These are phyloP conservation scores for Phanerochaete sordida DNA, from an alignment of 768 basidiomycete genomes.

Conservation along the genomic window DNA sequence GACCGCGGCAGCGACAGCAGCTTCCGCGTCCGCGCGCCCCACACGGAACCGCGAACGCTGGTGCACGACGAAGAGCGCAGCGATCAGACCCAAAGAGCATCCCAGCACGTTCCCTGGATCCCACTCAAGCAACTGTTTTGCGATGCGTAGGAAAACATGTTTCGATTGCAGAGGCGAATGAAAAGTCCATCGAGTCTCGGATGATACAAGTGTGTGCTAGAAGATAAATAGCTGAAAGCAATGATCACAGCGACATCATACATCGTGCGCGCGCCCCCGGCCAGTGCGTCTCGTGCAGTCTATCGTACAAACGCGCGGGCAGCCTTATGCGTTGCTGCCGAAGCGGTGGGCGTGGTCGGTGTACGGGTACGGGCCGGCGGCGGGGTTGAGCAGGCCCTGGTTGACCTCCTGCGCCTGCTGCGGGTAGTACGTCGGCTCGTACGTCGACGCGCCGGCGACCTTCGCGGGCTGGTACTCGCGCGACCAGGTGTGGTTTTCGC, in stretches of 20 bases:
- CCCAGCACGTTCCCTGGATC: too few relatives aligned
- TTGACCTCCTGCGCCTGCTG: conserved; percentile 15
- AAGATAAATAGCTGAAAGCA: conserved; percentile 4
- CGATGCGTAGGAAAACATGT: too few relatives aligned
- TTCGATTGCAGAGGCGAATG: not conserved
- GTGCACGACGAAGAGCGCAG: too few relatives aligned
- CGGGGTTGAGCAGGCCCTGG: conserved; percentile 24
- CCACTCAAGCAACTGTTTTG: too few relatives aligned
- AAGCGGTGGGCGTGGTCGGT: conserved; percentile 21
- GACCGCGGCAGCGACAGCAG: too few relatives aligned
- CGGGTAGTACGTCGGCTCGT: conserved; percentile 17
- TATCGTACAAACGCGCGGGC: not conserved
- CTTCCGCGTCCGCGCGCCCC: too few relatives aligned
- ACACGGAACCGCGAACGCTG: too few relatives aligned
- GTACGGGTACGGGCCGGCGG: conserved; percentile 23
- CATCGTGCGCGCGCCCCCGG: not conserved
- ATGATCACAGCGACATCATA: not conserved
- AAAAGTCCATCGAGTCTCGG: not conserved
- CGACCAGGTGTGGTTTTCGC: conserved; percentile 20
- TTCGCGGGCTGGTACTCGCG: conserved; percentile 23
- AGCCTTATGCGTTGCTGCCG: conserved; percentile 11
- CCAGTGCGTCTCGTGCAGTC: not conserved
- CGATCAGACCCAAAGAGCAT: too few relatives aligned
- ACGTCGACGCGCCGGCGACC: conserved; percentile 10
- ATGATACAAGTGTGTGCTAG: not conserved